These are phyloP conservation scores for Ramaria sp. DNA, from an alignment of 768 basidiomycete genomes.

Conservation along the genomic window DNA sequence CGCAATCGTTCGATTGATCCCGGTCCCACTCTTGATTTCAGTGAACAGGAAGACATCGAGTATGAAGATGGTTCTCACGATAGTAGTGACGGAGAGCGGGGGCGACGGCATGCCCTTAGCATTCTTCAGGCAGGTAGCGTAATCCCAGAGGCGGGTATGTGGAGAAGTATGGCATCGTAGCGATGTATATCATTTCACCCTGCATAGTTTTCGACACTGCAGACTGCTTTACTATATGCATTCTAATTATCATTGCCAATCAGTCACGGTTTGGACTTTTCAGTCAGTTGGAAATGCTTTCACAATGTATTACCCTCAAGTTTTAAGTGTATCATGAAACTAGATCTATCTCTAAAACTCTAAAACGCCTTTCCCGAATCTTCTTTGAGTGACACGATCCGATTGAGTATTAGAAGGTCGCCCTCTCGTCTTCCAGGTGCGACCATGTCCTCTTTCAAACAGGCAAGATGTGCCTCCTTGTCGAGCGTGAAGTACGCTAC, in stretches of 20 bases:
- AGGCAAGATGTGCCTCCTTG: slow-evolving; percentile 64
- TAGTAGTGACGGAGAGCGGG: slow-evolving; percentile 26
- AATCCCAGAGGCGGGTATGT: slow-evolving; percentile 66
- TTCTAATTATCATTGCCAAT: neutral
- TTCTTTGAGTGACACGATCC: slow-evolving; percentile 91
- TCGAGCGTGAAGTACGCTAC: slow-evolving; percentile 94
- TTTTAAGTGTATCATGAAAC: neutral
- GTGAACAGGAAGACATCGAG: slow-evolving; percentile 38
- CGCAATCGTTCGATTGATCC: slow-evolving; percentile 54
- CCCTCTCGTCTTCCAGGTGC: slow-evolving; percentile 43
- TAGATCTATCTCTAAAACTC: neutral
- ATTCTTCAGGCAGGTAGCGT: slow-evolving; percentile 63
- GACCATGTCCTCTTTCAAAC: slow-evolving; percentile 44
- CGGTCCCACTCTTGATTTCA: slow-evolving; percentile 50
- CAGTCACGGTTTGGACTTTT: neutral
- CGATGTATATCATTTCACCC: neutral
- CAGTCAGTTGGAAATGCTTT: neutral
- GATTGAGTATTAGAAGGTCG: slow-evolving; percentile 79
- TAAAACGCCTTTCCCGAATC: slow-evolving; percentile 62
- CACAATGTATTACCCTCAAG: neutral
- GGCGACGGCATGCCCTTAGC: slow-evolving; percentile 48
- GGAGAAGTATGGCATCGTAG: slow-evolving; percentile 59
- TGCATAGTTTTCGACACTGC: neutral
- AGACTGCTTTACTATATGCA: neutral
- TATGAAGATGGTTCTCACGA: slow-evolving; percentile 27